phyloP scores from a whole-genome alignment of 176 grass and related monocot genomes.

The Puccinellia tenuiflora region DNA sequence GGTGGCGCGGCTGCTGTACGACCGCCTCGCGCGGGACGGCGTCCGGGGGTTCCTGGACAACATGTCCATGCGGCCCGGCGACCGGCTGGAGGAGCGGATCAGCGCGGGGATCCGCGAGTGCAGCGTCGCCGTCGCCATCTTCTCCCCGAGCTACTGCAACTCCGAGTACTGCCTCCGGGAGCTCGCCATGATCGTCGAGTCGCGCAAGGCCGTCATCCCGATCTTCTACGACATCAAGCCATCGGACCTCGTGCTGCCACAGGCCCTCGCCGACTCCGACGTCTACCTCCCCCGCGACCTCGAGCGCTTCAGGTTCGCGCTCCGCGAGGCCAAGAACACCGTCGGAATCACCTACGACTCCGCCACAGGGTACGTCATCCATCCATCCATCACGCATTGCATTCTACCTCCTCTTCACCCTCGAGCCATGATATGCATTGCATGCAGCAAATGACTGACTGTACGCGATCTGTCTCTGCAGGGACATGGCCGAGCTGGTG shows the following conservation, averaged over 20 bases:
- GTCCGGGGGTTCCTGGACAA: constrained; percentile 52
- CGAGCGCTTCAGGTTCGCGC: constrained; percentile 40
- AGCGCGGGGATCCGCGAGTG: constrained; percentile 29
- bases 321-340: constrained; percentile 55
- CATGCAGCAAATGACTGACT: neutral
- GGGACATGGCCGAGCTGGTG: constrained; percentile 39
- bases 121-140: constrained; percentile 57
- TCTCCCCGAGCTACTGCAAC: constrained; percentile 59
- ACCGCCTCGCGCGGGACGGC: constrained; percentile 15
- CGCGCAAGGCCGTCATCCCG: constrained; percentile 62
- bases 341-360: constrained; percentile 73
- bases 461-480: neutral
- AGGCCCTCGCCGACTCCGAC: neutral
- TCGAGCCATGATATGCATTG: neutral
- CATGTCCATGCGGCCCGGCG: constrained; percentile 66
- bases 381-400: neutral
- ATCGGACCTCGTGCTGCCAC: constrained; percentile 41
- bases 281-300: constrained; percentile 15
- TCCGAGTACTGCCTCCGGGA: constrained; percentile 74
- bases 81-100: constrained; percentile 52
- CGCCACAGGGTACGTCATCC: constrained; percentile 43
- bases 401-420: neutral
- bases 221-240: constrained; percentile 84
- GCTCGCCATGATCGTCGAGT: constrained; percentile 62
- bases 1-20: constrained; percentile 54